Percentiles rank a stretch among this genome's conserved stretches.
phyloP scores from a whole-genome alignment of 257 asterid species.

The Solanum raphanifolium region DNA sequence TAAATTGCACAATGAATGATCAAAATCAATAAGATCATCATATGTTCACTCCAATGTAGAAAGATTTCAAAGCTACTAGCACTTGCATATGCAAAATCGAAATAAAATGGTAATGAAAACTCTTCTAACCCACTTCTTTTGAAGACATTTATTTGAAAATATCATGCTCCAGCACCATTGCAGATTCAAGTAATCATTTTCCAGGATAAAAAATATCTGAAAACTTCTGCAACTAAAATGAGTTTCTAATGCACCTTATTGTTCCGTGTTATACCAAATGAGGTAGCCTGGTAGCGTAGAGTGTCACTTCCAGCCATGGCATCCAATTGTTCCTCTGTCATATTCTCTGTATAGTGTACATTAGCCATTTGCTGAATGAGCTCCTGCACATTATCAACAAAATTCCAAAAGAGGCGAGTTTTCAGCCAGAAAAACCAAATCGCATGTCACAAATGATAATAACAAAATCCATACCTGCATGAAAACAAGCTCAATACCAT shows the following conservation, averaged over 20 bases:
- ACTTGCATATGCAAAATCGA: neutral
- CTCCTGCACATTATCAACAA: constrained; percentile 52
- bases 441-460: neutral
- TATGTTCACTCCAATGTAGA: neutral
- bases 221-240: neutral
- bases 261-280: constrained; percentile 83
- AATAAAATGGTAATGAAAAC: neutral
- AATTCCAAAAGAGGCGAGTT: constrained; percentile 3
- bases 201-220: neutral
- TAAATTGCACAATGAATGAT: neutral
- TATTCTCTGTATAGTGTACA: constrained; percentile 95
- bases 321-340: constrained; percentile 98
- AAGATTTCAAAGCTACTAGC: neutral
- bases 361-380: constrained; percentile 98
- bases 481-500: constrained; percentile 93
- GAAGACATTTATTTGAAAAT: neutral
- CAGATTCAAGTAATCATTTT: neutral
- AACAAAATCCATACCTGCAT: constrained; percentile 49
- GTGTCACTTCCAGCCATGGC: constrained; percentile 99
- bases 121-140: neutral
- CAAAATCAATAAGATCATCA: neutral
- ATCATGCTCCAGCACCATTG: neutral
- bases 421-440: constrained; percentile 6
- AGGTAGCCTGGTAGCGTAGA: constrained; percentile 97
- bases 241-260: constrained; percentile 52